Evolutionary conservation across 768 basidiomycete genomes (phyloP).

Genomic region (Suillus cothurnatus): DNA sequence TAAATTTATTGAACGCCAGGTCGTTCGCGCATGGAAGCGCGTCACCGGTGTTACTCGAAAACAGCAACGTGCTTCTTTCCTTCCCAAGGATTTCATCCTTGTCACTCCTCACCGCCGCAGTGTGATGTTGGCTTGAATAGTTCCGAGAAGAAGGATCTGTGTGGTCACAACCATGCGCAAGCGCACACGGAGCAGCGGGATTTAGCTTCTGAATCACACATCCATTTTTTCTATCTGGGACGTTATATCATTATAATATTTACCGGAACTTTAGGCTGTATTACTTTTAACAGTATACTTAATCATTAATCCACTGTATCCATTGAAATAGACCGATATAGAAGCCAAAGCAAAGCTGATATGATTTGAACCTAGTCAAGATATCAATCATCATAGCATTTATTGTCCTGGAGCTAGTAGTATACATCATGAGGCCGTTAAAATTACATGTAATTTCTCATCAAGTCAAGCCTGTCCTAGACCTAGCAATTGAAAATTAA

Average conservation of each 20-base stretch:
- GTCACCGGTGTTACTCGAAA: conserved; percentile 56
- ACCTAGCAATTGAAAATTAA: background rate
- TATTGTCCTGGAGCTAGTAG: background rate
- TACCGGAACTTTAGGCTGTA: background rate
- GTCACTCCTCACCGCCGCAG: conserved; percentile 59
- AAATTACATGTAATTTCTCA: background rate
- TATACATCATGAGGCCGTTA: background rate
- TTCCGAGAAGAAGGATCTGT: background rate
- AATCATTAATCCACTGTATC: background rate
- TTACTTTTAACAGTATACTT: background rate
- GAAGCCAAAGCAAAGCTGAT: background rate
- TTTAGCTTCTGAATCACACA: background rate
- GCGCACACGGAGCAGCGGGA: background rate
- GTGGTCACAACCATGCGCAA: background rate
- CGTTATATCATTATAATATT: background rate
- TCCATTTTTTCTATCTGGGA: background rate
- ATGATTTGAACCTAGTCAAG: background rate
- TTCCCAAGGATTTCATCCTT: conserved; percentile 64
- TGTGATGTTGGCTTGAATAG: conserved; percentile 38
- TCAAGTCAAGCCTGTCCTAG: background rate
- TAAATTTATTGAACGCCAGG: conserved; percentile 58
- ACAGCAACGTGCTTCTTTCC: conserved; percentile 51
- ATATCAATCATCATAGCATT: background rate
- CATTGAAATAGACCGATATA: background rate
- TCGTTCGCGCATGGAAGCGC: conserved; percentile 63